phyloP scores from a whole-genome alignment of 371 early-diverging fungal species.

The Actinomortierella ambigua region DNA sequence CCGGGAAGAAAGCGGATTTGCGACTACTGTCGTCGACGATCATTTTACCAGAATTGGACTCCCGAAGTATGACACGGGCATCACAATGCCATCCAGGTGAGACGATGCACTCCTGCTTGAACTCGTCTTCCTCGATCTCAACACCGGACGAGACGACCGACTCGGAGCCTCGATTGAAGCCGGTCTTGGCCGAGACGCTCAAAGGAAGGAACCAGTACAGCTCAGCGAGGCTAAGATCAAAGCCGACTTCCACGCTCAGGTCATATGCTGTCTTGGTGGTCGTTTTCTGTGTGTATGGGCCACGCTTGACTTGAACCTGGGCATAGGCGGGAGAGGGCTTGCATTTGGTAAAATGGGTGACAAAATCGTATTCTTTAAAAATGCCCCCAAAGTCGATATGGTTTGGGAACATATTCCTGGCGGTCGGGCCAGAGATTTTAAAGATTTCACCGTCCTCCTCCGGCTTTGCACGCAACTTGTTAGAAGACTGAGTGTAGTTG shows the following conservation, averaged over 20 bases:
- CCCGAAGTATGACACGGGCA: conserved; percentile 11
- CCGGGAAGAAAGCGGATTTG: conserved; percentile 14
- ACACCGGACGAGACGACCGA: conserved; percentile 10
- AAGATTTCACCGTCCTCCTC: conserved; percentile 14
- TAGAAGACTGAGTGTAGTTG: conserved; percentile 6
- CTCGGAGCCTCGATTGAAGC: conserved; percentile 9
- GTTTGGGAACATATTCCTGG: conserved; percentile 27
- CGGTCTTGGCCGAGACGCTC: conserved; percentile 11
- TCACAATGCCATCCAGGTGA: conserved; percentile 20
- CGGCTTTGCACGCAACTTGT: conserved; percentile 11
- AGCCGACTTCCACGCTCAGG: conserved; percentile 17
- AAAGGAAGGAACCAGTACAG: conserved; percentile 9
- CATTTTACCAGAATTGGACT: conserved; percentile 8
- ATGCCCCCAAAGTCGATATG: neutral
- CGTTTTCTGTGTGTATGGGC: conserved; percentile 11
- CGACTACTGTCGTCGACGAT: conserved; percentile 10
- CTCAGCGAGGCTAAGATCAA: conserved; percentile 6
- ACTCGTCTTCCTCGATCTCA: conserved; percentile 10
- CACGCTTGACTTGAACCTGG: conserved; percentile 20
- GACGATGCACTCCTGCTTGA: conserved; percentile 22
- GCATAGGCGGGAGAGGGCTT: conserved; percentile 1
- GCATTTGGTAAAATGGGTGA: conserved; percentile 16
- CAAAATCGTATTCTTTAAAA: conserved; percentile 20
- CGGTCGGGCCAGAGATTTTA: conserved; percentile 10
- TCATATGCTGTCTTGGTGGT: conserved; percentile 15